These are phyloP conservation scores for Penicillium sp. DNA, from an alignment of 2,329 filamentous ascomycete genomes.

Conservation along the genomic window DNA sequence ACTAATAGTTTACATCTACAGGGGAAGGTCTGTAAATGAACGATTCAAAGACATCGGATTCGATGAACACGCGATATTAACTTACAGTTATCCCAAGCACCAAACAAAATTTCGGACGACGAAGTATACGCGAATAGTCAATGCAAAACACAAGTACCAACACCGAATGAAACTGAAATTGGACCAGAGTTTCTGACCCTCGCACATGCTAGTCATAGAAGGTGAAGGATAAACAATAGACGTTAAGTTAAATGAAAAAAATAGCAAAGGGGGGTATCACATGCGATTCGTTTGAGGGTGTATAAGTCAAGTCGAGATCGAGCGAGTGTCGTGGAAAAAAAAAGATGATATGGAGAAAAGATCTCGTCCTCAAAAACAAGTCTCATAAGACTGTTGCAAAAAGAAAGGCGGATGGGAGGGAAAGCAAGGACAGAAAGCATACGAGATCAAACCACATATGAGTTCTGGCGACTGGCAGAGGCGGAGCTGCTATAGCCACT, in stretches of 20 bases:
- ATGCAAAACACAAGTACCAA: slow-evolving; percentile 8
- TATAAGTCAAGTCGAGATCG: slow-evolving; percentile 23
- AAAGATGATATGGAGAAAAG: neutral
- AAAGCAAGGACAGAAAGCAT: slow-evolving; percentile 17
- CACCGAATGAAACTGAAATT: neutral
- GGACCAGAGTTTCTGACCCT: slow-evolving; percentile 1
- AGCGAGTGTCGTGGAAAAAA: slow-evolving; percentile 16
- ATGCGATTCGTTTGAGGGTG: slow-evolving; percentile 30
- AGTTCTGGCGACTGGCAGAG: slow-evolving; percentile 36
- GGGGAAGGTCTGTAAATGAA: too few species aligned
- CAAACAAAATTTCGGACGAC: too few species aligned
- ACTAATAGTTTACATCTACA: too few species aligned
- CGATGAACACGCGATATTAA: too few species aligned
- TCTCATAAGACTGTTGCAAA: slow-evolving; percentile 2
- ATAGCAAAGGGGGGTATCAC: slow-evolving; percentile 35
- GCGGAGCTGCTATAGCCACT: slow-evolving; percentile 38
- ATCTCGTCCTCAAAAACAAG: slow-evolving; percentile 1
- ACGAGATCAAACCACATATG: slow-evolving; percentile 20
- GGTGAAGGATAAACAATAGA: neutral
- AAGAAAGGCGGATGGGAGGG: slow-evolving; percentile 1
- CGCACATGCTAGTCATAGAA: slow-evolving; percentile 8
- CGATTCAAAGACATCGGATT: too few species aligned
- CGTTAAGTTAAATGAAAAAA: slow-evolving; percentile 10
- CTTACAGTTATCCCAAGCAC: too few species aligned
- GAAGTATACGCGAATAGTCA: neutral